phyloP scores from a whole-genome alignment of 805 yeast species.

The Barnettozyma botsteinii region DNA sequence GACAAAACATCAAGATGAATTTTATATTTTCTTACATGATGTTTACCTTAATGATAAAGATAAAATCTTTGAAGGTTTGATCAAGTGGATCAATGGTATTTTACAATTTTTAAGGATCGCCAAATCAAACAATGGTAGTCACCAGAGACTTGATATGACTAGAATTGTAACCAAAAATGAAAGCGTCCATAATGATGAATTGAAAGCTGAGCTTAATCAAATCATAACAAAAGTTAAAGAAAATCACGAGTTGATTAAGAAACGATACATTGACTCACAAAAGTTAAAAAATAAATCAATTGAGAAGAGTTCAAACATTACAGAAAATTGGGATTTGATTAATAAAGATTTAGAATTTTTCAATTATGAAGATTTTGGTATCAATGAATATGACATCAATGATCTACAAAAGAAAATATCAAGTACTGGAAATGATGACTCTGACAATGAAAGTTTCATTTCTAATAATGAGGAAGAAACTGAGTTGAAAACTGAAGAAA shows the following conservation, averaged over 20 bases:
- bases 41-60: slow-evolving; percentile 74
- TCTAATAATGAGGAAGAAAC: slow-evolving; percentile 4
- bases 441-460: slow-evolving; percentile 4
- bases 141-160: slow-evolving; percentile 40
- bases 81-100: slow-evolving; percentile 68
- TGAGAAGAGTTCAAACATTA: slow-evolving; percentile 22
- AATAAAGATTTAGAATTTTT: slow-evolving; percentile 35
- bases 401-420: slow-evolving; percentile 36
- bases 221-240: slow-evolving; percentile 32
- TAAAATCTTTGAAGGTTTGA: slow-evolving; percentile 63
- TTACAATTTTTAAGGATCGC: slow-evolving; percentile 60
- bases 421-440: slow-evolving; percentile 20
- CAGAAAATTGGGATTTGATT: slow-evolving; percentile 39
- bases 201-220: slow-evolving; percentile 34
- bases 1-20: slow-evolving; percentile 63
- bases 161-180: slow-evolving; percentile 25
- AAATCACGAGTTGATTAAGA: slow-evolving; percentile 29
- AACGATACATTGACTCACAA: slow-evolving; percentile 29
- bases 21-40: slow-evolving; percentile 73
- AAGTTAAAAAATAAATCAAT: slow-evolving; percentile 19
- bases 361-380: slow-evolving; percentile 41
- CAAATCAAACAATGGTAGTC: slow-evolving; percentile 27
- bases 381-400: slow-evolving; percentile 43
- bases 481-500: slow-evolving; percentile 3
- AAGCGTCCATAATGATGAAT: slow-evolving; percentile 22